Evolutionary conservation across 208 protist genomes (phyloP).

Genomic region (Trypanosoma boissoni): DNA sequence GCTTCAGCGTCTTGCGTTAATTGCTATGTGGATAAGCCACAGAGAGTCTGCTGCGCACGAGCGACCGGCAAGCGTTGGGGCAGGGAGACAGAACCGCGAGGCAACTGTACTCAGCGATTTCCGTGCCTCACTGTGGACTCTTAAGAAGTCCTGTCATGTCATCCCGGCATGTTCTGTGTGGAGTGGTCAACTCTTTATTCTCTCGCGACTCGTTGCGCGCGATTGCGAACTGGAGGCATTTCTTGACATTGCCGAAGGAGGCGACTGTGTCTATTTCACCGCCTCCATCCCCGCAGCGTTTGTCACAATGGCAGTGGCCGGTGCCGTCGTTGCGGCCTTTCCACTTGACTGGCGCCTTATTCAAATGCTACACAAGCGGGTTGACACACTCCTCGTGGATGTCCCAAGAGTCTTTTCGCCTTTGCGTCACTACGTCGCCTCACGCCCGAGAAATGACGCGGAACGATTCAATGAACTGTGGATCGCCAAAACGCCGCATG

Average conservation of each 20-base stretch:
- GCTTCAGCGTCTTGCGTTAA: conserved; percentile 54
- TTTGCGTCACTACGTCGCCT: conserved; percentile 51
- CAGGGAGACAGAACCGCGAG: conserved; percentile 38
- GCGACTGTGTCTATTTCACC: conserved; percentile 9
- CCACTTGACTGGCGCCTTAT: conserved; percentile 7
- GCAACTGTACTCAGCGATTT: conserved; percentile 47
- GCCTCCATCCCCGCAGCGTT: conserved; percentile 39
- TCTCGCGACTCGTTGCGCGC: conserved; percentile 46
- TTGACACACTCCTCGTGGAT: conserved; percentile 56
- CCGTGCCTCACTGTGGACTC: conserved; percentile 32
- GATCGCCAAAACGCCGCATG: conserved; percentile 33
- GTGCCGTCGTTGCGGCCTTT: conserved; percentile 17
- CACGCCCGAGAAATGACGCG: conserved; percentile 42
- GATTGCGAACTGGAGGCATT: conserved; percentile 68
- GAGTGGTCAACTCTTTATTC: conserved; percentile 63
- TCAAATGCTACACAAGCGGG: conserved; percentile 45
- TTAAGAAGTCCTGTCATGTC: conserved; percentile 26
- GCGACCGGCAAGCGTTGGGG: conserved; percentile 27
- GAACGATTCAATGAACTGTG: conserved; percentile 84
- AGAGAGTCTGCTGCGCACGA: conserved; percentile 39
- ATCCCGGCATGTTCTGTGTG: conserved; percentile 34
- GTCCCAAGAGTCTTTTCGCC: conserved; percentile 32
- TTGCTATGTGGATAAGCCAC: conserved; percentile 47
- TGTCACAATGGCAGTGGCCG: conserved; percentile 25
- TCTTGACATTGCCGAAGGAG: conserved; percentile 52